Evolutionary conservation across 2,329 filamentous ascomycete genomes (phyloP), one percentile per base, ranked within the genome.

Genomic region (Hymenoscyphus scutula): DNA sequence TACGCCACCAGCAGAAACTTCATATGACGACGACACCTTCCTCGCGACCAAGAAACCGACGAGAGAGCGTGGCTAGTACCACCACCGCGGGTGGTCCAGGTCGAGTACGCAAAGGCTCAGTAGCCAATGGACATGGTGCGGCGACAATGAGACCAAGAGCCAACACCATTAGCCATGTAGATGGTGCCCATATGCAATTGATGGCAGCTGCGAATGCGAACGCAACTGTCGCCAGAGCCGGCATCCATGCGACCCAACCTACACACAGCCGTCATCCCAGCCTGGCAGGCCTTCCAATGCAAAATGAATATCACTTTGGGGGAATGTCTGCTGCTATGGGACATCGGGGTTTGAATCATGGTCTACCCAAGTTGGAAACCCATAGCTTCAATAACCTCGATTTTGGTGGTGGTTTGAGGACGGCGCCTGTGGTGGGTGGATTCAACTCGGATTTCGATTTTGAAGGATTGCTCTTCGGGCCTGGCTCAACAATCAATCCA

Each of bases 1-100:
- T 99, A 68, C 87, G 95, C 64, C 95, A 99, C 78, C 95, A 99
- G 82, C 95, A 99, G 81, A 99, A 99, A 82, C 84, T 99, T 56
- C 95, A 99, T 76, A 92, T 96, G 82, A 92, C 92, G 29, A 91
- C 91, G 13, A 92, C 92, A 0, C 90, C 95, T 5, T 92, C 92
- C 5, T 89, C 92, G 54, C 87, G 93, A 64, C 92, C 93, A 54
- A 87, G 93, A 70, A 93, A 92, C 70, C 89, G 94, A 68, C 86
- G 95, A 68, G 95, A 98, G 78, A 98, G 95, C 76, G 90, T 84
- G 5, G 84, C 89, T 64, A 91, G 89, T 60, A n/a, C n/a, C n/a
- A 85, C 89, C 64, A 86, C 88, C 8, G 82, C 84, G 6, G 84
- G 85, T 15, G 84, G 83, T 34, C 81, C 88, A 67, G 89, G 87